Base-by-base conservation (phyloP, 1,139 yeast genomes). In the Oligophagozyma castellii region DNA sequence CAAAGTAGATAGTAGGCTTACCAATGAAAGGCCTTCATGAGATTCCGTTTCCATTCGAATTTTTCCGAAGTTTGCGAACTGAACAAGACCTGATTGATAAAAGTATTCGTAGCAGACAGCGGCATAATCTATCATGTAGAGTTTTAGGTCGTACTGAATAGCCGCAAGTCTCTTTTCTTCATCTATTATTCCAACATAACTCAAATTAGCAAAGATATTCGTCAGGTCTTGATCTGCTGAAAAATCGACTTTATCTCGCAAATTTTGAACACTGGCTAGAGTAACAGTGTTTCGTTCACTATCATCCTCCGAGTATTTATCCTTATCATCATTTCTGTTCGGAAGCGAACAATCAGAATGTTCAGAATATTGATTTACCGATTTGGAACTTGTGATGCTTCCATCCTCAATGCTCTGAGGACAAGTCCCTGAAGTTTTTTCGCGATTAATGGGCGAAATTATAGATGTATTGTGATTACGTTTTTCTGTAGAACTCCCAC, bases 131-230 rank as follows among this genome's bases (percentile, higher is more conserved):
- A 92, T 73, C 13, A 89, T 54, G 46, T 67, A 78, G 19, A 89
- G 59, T 34, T 72, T 71, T 7, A 86, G 77, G 38, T 78, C 94
- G 45, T 73, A 69, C 47, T 92, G 99, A 30, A 89, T 63, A 14
- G 95, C 79, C 11, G 79, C 74, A 12, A 89, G 56, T 22, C 96
- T 59, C 38, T 71, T 66, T 4, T 53, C 48, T 15, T 67, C 68
- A 49, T 86, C 96, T 1, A 81, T 89, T 4, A 89, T 58, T 0
- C 99, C 98, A 6, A 89, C 75, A 46, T 67, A 83, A 0, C 76
- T 70, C 30, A 79, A 70, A 34, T 78, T 71, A 12, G 75, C 67
- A 49, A 89, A 71, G 1, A 81, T 56, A 24, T 70, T 67, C 0
- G 94, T 76, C 16, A 89, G 52, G 4, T 65, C 64, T 18, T 59